Conservation (phyloP, 768 basidiomycete species). For the Leucocoprinus leucothites region DNA sequence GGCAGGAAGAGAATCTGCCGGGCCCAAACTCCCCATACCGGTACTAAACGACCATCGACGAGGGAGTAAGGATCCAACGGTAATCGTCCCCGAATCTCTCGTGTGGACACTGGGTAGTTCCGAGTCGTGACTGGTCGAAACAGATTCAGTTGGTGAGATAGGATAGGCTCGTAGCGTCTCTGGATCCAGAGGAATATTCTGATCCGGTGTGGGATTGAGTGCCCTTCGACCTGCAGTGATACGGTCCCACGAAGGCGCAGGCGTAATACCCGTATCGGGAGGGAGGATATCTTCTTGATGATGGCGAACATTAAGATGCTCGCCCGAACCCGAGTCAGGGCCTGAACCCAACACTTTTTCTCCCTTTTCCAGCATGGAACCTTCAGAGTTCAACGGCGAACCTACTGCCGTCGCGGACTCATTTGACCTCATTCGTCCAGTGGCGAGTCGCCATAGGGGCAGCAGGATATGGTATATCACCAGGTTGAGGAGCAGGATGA, state of each 20-base stretch:
- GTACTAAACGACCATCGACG: slow-evolving; percentile 33
- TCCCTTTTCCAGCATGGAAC: slow-evolving; percentile 40
- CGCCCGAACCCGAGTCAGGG: too few relatives aligned
- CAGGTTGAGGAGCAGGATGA: slow-evolving; percentile 69
- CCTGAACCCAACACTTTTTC: slow-evolving; percentile 7
- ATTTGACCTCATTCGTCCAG: not conserved
- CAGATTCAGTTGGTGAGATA: slow-evolving; percentile 35
- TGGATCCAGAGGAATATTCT: slow-evolving; percentile 37
- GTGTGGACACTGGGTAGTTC: slow-evolving; percentile 30
- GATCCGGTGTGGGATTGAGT: slow-evolving; percentile 52
- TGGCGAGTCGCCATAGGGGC: slow-evolving; percentile 21
- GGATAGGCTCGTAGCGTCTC: slow-evolving; percentile 42
- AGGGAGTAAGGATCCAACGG: slow-evolving; percentile 35
- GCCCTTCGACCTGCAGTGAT: slow-evolving; percentile 30
- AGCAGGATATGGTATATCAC: slow-evolving; percentile 45
- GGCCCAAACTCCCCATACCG: not conserved
- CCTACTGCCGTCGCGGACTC: slow-evolving; percentile 11
- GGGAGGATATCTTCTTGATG: not conserved
- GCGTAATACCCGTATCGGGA: not conserved
- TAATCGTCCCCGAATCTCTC: slow-evolving; percentile 34
- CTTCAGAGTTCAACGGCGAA: slow-evolving; percentile 22
- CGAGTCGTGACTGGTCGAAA: slow-evolving; percentile 24
- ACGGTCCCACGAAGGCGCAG: slow-evolving; percentile 12
- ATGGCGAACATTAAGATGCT: not conserved
- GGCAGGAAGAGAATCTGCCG: not conserved